Evolutionary conservation across 148 eudicot species (phyloP).

Genomic region (Pharnaceum exiguum): DNA sequence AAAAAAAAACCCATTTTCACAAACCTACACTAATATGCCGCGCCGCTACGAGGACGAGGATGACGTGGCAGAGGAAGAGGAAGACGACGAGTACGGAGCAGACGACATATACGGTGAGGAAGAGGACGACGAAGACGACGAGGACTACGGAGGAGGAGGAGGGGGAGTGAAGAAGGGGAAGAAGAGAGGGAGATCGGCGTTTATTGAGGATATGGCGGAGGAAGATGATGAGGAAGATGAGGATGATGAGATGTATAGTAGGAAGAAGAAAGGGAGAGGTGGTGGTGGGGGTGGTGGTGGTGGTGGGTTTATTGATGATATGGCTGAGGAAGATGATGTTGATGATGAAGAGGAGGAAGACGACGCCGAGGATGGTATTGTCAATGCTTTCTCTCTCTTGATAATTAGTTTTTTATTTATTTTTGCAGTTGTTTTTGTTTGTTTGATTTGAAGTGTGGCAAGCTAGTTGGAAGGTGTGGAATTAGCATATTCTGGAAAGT

Average conservation of each 20-base stretch:
- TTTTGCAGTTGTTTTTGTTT: background rate
- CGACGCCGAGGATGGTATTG: constrained; percentile 77
- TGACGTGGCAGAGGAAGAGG: constrained; percentile 48
- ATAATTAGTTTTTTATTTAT: background rate
- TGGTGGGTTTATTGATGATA: constrained; percentile 50
- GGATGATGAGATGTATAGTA: constrained; percentile 16
- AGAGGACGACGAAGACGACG: constrained; percentile 34
- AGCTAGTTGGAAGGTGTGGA: background rate
- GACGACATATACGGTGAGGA: constrained; percentile 37
- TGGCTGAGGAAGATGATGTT: constrained; percentile 55
- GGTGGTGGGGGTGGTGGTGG: constrained; percentile 23
- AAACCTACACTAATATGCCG: no score
- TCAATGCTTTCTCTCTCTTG: background rate
- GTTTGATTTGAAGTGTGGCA: background rate
- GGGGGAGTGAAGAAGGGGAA: constrained; percentile 19
- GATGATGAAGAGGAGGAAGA: constrained; percentile 94
- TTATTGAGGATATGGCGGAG: constrained; percentile 65
- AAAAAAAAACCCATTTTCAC: no score
- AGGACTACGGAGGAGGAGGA: constrained; percentile 1
- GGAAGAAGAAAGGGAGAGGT: constrained; percentile 23
- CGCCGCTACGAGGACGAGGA: constrained; percentile 36
- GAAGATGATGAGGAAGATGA: constrained; percentile 66
- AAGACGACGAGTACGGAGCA: constrained; percentile 15
- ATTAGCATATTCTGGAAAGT: no score
- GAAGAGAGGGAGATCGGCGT: constrained; percentile 59